These are phyloP conservation scores for Geosmithia putterillii DNA, from an alignment of 2,329 filamentous ascomycete species.

Conservation along the genomic window DNA sequence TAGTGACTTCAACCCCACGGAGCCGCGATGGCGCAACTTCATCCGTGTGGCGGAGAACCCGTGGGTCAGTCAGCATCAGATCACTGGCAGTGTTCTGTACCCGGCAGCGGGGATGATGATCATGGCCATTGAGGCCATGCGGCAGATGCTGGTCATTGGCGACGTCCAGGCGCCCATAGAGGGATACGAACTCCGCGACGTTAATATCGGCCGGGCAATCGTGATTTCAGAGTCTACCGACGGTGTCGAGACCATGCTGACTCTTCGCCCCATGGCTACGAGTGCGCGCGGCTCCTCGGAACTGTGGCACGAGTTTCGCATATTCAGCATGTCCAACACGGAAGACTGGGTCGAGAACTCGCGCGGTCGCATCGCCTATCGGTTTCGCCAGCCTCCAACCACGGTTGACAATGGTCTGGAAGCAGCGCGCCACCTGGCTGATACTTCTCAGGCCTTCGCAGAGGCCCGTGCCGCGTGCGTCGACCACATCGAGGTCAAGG, in stretches of 20 bases:
- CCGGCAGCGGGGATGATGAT: conserved; percentile 1
- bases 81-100: conserved; percentile 21
- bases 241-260: conserved; percentile 17
- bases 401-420: too few relatives aligned
- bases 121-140: conserved; percentile 17
- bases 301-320: conserved; percentile 42
- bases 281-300: conserved; percentile 21
- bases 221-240: conserved; percentile 29
- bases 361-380: conserved; percentile 37
- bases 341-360: conserved; percentile 48
- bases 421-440: too few relatives aligned
- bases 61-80: conserved; percentile 33
- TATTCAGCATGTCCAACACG: conserved; percentile 37
- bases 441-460: too few relatives aligned
- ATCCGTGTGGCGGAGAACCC: conserved; percentile 35
- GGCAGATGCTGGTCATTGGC: conserved; percentile 4
- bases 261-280: conserved; percentile 11
- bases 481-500: too few relatives aligned
- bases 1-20: conserved; percentile 28
- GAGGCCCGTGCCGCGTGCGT: too few relatives aligned
- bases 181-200: conserved; percentile 8
- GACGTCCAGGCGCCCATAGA: background rate
- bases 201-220: background rate
- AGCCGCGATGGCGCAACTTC: conserved; percentile 36
- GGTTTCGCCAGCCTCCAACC: too few relatives aligned